A percentile compares a stretch with the other conserved stretches of the same genome.
Evolutionary conservation across 257 asterid genomes (phyloP).

Genomic region (Nicotiana paniculata): DNA sequence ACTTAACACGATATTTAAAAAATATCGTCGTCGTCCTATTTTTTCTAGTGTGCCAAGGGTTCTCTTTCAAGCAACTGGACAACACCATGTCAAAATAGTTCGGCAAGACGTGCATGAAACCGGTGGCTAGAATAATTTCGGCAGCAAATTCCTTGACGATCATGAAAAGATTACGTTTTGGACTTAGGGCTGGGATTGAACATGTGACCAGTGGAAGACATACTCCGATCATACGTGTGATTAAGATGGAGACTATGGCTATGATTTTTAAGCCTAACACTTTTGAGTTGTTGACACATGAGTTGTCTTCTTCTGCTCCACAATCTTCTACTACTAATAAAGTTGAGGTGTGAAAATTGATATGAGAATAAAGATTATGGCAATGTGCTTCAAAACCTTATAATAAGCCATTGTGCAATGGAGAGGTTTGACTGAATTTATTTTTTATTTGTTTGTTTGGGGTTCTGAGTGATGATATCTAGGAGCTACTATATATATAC

Average conservation of each 20-base stretch:
- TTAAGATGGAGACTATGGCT: constrained; percentile 38
- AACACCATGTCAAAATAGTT: constrained; percentile 52
- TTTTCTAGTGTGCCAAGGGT: constrained; percentile 39
- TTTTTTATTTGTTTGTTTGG: not conserved
- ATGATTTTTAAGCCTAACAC: constrained; percentile 53
- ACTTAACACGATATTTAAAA: no score
- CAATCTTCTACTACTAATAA: constrained; percentile 31
- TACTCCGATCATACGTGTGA: constrained; percentile 58
- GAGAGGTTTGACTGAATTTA: not conserved
- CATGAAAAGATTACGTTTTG: constrained; percentile 30
- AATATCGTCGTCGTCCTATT: no score
- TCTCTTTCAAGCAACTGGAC: constrained; percentile 36
- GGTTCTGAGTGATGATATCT: not conserved
- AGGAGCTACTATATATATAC: not conserved
- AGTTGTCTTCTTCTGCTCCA: constrained; percentile 14
- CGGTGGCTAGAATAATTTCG: constrained; percentile 52
- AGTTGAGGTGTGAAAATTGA: constrained; percentile 5
- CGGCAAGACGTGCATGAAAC: constrained; percentile 60
- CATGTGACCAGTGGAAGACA: constrained; percentile 35
- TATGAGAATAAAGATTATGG: constrained; percentile 14
- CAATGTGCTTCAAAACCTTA: not conserved
- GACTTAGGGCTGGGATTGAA: constrained; percentile 43
- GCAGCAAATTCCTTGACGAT: constrained; percentile 50
- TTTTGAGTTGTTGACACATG: constrained; percentile 37
- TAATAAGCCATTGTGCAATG: not conserved